These are phyloP conservation scores for Crucibulum parvulum DNA, from an alignment of 1,284 basidiomycete genomes.

Conservation along the genomic window DNA sequence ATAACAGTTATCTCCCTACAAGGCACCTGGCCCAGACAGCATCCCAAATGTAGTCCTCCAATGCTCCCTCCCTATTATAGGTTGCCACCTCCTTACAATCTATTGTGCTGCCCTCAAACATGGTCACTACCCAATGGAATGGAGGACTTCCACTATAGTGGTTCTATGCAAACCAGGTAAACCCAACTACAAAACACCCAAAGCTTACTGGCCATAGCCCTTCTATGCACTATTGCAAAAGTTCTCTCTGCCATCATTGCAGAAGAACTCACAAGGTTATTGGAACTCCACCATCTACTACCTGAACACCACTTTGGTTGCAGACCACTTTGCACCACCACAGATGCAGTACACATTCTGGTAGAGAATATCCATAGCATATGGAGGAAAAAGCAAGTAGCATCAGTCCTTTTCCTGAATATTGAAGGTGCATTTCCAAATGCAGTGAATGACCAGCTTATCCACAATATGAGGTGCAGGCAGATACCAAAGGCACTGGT, in stretches of 20 bases:
- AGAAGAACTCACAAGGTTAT: constrained; percentile 19
- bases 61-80: constrained; percentile 15
- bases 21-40: constrained; percentile 35
- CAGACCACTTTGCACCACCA: constrained; percentile 19
- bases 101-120: constrained; percentile 19
- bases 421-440: constrained; percentile 24
- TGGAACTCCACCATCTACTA: constrained; percentile 29
- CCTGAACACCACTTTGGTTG: constrained; percentile 18
- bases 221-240: constrained; percentile 22
- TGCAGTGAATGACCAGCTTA: no score
- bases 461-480: neutral
- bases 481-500: neutral
- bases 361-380: constrained; percentile 3
- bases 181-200: constrained; percentile 12
- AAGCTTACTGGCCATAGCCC: constrained; percentile 16
- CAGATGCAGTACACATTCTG: constrained; percentile 8
- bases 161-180: constrained; percentile 20
- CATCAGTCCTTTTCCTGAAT: constrained; percentile 29
- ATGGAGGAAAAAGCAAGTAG: no score
- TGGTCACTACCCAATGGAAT: neutral
- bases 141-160: constrained; percentile 15
- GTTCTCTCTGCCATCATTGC: constrained; percentile 26
- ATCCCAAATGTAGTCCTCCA: constrained; percentile 39
- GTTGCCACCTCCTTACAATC: constrained; percentile 24
- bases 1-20: constrained; percentile 23